These are phyloP conservation scores for Quillaja saponaria DNA, from an alignment of 306 rosid species.

Conservation along the genomic window DNA sequence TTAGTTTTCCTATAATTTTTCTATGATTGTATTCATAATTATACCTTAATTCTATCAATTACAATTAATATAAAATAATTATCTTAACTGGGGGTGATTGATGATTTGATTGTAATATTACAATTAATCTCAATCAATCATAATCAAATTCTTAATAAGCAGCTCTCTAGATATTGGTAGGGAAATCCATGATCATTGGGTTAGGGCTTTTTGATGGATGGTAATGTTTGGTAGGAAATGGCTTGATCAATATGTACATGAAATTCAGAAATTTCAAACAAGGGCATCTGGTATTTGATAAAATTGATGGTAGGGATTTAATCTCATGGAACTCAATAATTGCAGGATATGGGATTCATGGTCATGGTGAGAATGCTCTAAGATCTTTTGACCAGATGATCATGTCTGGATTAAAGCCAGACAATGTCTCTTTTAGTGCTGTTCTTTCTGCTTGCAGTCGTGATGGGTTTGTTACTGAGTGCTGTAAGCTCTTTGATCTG, in stretches of 20 bases:
- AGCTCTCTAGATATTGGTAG: constrained; percentile 58
- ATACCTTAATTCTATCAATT: too few species aligned
- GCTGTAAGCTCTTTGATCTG: constrained; percentile 50
- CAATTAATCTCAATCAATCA: too few species aligned
- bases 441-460: constrained; percentile 87
- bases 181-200: constrained; percentile 67
- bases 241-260: constrained; percentile 77
- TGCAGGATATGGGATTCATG: constrained; percentile 81
- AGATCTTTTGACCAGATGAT: constrained; percentile 58
- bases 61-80: too few species aligned
- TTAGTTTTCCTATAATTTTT: too few species aligned
- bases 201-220: constrained; percentile 56
- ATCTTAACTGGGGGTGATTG: too few species aligned
- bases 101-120: too few species aligned
- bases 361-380: constrained; percentile 70
- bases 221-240: constrained; percentile 73
- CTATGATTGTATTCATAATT: too few species aligned
- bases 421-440: constrained; percentile 63
- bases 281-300: constrained; percentile 59
- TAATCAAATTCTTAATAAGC: too few species aligned
- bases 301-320: constrained; percentile 51
- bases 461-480: constrained; percentile 63
- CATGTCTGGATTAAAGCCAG: constrained; percentile 56
- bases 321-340: constrained; percentile 85
- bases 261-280: constrained; percentile 70